phyloP scores from a whole-genome alignment of 345 rosid species.

The Hibiscus syriacus region DNA sequence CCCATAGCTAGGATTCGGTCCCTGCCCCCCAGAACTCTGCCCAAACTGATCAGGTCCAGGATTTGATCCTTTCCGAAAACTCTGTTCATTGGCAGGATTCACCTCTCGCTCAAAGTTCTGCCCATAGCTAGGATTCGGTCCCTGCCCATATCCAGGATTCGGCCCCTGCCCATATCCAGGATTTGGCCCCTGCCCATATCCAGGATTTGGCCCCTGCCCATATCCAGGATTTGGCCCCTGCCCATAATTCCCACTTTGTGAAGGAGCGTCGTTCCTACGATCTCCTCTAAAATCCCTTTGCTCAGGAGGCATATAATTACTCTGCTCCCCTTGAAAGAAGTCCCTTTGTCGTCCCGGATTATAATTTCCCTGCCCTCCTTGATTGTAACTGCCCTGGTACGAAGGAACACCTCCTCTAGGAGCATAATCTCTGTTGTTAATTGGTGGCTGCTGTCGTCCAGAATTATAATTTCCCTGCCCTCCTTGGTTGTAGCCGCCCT shows the following conservation, averaged over 20 bases:
- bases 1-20: slow-evolving; percentile 25
- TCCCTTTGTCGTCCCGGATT: slow-evolving; percentile 35
- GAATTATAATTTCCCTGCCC: slow-evolving; percentile 33
- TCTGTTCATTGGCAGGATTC: slow-evolving; percentile 17
- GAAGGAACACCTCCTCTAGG: slow-evolving; percentile 31
- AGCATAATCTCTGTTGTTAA: slow-evolving; percentile 25
- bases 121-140: slow-evolving; percentile 16
- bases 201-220: slow-evolving; percentile 22
- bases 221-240: background rate
- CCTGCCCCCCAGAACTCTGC: slow-evolving; percentile 24
- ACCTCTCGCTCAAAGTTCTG: background rate
- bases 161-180: slow-evolving; percentile 31
- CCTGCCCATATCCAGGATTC: slow-evolving; percentile 28
- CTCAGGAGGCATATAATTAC: slow-evolving; percentile 5
- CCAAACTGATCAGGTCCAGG: too few relatives aligned
- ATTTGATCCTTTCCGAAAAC: background rate
- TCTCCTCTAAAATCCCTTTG: background rate
- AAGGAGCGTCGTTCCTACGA: slow-evolving; percentile 24
- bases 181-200: slow-evolving; percentile 13
- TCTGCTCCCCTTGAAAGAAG: slow-evolving; percentile 26
- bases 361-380: slow-evolving; percentile 32
- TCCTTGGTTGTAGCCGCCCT: too few relatives aligned
- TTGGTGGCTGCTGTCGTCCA: slow-evolving; percentile 29
- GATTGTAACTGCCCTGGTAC: slow-evolving; percentile 32
- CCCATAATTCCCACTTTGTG: slow-evolving; percentile 20